phyloP scores from a whole-genome alignment of 2,329 filamentous ascomycete species.

The Ophiocordyceps australis region DNA sequence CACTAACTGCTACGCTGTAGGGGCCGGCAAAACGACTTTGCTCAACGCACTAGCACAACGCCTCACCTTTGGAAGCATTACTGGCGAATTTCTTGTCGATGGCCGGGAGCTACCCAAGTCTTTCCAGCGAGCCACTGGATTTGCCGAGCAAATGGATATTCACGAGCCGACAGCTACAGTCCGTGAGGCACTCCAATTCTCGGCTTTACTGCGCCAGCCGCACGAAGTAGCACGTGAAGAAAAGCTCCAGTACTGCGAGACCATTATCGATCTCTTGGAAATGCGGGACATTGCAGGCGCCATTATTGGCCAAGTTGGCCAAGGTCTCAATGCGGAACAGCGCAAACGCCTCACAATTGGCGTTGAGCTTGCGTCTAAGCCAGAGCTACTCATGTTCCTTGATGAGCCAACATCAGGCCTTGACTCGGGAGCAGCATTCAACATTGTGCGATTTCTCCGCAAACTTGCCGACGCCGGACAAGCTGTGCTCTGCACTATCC shows the following conservation, averaged over 20 bases:
- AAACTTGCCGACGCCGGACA: slow-evolving; percentile 36
- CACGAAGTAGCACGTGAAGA: slow-evolving; percentile 36
- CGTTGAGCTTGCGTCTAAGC: slow-evolving; percentile 23
- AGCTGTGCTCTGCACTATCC: slow-evolving; percentile 30
- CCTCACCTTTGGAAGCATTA: slow-evolving; percentile 58
- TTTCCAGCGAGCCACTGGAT: slow-evolving; percentile 69
- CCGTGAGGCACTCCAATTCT: slow-evolving; percentile 46
- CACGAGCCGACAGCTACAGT: slow-evolving; percentile 50
- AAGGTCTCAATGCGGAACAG: slow-evolving; percentile 42
- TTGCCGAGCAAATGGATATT: slow-evolving; percentile 44
- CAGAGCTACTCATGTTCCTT: slow-evolving; percentile 29
- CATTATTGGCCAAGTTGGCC: slow-evolving; percentile 38
- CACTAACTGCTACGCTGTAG: slow-evolving; percentile 4
- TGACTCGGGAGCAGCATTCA: slow-evolving; percentile 46
- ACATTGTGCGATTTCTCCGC: slow-evolving; percentile 51
- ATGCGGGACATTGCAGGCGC: slow-evolving; percentile 50
- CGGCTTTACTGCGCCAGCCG: slow-evolving; percentile 43
- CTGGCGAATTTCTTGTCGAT: slow-evolving; percentile 65
- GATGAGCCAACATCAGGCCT: slow-evolving; percentile 37
- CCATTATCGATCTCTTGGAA: slow-evolving; percentile 49
- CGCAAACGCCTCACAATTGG: slow-evolving; percentile 33
- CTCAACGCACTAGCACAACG: slow-evolving; percentile 58
- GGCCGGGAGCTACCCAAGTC: slow-evolving; percentile 52
- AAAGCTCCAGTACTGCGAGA: slow-evolving; percentile 51
- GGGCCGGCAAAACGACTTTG: slow-evolving; percentile 54